These are phyloP conservation scores for Acanthamoeba royreba DNA, from an alignment of 208 protist species.

Conservation along the genomic window DNA sequence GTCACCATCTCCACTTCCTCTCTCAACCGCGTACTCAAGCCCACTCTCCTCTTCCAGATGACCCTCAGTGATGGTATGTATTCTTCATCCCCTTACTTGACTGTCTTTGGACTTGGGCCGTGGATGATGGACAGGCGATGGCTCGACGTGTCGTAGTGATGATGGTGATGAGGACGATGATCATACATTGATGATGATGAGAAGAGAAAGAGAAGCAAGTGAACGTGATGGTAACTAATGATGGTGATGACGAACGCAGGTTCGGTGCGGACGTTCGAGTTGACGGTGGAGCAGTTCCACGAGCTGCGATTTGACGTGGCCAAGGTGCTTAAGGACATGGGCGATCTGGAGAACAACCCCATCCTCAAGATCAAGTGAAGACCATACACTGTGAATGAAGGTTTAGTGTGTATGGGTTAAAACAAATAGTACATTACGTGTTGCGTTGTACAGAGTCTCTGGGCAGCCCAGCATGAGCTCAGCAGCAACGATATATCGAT, in stretches of 20 bases:
- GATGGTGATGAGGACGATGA: too few species aligned
- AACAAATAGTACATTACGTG: background rate
- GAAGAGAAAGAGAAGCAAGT: too few species aligned
- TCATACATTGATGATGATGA: too few species aligned
- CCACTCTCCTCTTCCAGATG: slow-evolving; percentile 37
- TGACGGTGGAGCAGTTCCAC: slow-evolving; percentile 59
- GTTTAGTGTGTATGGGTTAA: background rate
- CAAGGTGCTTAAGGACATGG: slow-evolving; percentile 59
- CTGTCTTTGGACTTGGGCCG: too few species aligned
- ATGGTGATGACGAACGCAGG: slow-evolving; percentile 39
- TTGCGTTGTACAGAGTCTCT: background rate
- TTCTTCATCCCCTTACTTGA: background rate
- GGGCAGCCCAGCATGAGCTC: background rate
- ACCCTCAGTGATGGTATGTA: slow-evolving; percentile 23
- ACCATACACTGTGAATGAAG: background rate
- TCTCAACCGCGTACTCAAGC: slow-evolving; percentile 42
- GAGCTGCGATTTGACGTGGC: slow-evolving; percentile 61
- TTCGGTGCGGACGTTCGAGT: slow-evolving; percentile 58
- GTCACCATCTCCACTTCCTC: slow-evolving; percentile 54
- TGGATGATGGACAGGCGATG: too few species aligned
- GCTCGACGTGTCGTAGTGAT: too few species aligned
- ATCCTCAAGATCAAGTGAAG: slow-evolving; percentile 58
- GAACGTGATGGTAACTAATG: too few species aligned
- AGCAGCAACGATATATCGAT: background rate
- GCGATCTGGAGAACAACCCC: slow-evolving; percentile 50